Percentiles rank a stretch among this genome's conserved stretches.
These are phyloP conservation scores for Metarhizium robertsii DNA, from an alignment of 2,329 filamentous ascomycete species.

Conservation along the genomic window DNA sequence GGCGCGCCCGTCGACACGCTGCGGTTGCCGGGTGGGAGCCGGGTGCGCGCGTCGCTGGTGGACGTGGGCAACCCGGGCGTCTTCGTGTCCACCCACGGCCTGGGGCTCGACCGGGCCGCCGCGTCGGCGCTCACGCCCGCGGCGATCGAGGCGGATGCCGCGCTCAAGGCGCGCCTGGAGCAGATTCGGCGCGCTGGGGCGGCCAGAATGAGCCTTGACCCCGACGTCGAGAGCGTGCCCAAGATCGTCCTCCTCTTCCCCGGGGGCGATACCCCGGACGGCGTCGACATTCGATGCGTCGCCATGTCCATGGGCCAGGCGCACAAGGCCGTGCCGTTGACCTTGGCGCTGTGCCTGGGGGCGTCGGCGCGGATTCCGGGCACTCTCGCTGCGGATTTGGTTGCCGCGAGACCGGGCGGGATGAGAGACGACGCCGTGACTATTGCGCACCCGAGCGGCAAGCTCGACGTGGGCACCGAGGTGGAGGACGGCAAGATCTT, in stretches of 20 bases:
- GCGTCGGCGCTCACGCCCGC: constrained; percentile 43
- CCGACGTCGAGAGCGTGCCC: constrained; percentile 41
- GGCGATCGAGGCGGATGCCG: constrained; percentile 36
- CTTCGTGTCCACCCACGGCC: constrained; percentile 46
- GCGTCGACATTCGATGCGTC: constrained; percentile 32
- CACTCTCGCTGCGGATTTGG: constrained; percentile 29
- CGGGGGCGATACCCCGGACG: constrained; percentile 13
- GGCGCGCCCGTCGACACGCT: constrained; percentile 44
- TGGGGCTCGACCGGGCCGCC: constrained; percentile 35
- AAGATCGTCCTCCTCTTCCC: constrained; percentile 47
- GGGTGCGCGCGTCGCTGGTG: constrained; percentile 44
- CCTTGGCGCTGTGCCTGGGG: constrained; percentile 41
- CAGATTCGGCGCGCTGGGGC: constrained; percentile 47
- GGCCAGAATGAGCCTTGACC: constrained; percentile 50
- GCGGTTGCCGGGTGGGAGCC: constrained; percentile 21
- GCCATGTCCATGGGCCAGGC: constrained; percentile 47
- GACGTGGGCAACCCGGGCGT: constrained; percentile 57
- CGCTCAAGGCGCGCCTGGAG: constrained; percentile 39
- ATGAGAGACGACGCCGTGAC: constrained; percentile 19
- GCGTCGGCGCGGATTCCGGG: constrained; percentile 37
- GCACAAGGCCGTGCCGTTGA: constrained; percentile 47
- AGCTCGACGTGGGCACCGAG: constrained; percentile 34
- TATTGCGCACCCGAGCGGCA: constrained; percentile 38
- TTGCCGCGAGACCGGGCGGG: constrained; percentile 8
- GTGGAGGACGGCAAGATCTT: constrained; percentile 28